phyloP scores from a whole-genome alignment of 768 basidiomycete genomes.

The Russula emetica region DNA sequence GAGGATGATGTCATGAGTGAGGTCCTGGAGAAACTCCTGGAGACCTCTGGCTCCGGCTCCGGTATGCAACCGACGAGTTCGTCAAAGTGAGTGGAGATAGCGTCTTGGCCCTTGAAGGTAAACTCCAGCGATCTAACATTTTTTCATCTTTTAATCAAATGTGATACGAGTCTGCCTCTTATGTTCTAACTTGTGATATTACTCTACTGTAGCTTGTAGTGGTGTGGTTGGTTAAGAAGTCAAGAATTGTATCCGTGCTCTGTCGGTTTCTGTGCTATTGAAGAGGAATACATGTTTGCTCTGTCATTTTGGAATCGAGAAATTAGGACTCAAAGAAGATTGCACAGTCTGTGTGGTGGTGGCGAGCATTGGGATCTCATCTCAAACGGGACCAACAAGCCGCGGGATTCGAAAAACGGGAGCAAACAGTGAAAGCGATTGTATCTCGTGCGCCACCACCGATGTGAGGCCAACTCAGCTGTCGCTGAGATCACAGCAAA shows the following conservation, averaged over 20 bases:
- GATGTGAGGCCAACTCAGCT: background rate
- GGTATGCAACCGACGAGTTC: constrained; percentile 1
- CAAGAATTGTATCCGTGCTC: background rate
- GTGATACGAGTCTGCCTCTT: constrained; percentile 7
- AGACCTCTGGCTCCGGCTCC: constrained; percentile 28
- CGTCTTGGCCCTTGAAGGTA: background rate
- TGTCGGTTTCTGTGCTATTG: background rate
- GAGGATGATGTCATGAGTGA: constrained; percentile 66
- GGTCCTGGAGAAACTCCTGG: constrained; percentile 56
- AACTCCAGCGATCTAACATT: background rate
- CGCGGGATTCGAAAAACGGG: constrained; percentile 22
- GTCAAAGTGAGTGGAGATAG: background rate
- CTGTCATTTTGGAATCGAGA: background rate
- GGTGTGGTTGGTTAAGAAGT: background rate
- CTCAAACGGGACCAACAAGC: constrained; percentile 4
- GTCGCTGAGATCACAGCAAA: background rate
- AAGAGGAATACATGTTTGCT: background rate
- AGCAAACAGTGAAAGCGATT: constrained; percentile 6
- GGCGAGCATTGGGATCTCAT: background rate
- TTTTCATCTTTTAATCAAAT: background rate
- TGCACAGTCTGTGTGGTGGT: background rate
- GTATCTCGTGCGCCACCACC: constrained; percentile 8
- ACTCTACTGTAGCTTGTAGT: constrained; percentile 13
- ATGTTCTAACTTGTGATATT: constrained; percentile 6
- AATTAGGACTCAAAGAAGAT: no score